Conservation (phyloP, 371 early-diverging fungal genomes). For the Mortierella sp. region DNA sequence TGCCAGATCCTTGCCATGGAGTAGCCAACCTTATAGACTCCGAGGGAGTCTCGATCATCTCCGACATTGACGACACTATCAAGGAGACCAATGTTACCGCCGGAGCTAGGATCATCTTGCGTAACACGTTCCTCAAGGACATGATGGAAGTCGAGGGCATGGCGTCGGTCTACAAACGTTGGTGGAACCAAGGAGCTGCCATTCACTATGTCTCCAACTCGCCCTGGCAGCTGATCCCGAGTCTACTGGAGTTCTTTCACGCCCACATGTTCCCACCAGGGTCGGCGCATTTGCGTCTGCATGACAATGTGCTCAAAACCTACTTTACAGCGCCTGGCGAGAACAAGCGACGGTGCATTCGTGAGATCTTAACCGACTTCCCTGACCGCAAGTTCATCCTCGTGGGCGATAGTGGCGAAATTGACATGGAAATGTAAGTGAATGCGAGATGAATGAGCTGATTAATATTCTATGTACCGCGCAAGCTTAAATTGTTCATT, state of each 20-base stretch:
- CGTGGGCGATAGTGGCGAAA: constrained; percentile 93
- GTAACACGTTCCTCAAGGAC: constrained; percentile 79
- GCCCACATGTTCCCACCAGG: constrained; percentile 84
- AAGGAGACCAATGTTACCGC: constrained; percentile 75
- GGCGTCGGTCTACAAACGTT: constrained; percentile 58
- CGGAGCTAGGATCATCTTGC: constrained; percentile 77
- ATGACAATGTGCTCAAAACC: constrained; percentile 57
- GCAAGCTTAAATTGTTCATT: too few relatives aligned
- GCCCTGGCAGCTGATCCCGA: constrained; percentile 89
- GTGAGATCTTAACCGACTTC: constrained; percentile 72
- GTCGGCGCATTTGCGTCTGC: constrained; percentile 78
- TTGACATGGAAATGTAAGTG: constrained; percentile 83
- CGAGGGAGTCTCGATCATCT: constrained; percentile 68
- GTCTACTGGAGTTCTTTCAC: constrained; percentile 79
- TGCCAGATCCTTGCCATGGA: constrained; percentile 39
- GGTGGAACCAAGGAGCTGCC: constrained; percentile 75
- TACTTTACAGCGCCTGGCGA: constrained; percentile 62
- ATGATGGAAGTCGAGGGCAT: constrained; percentile 60
- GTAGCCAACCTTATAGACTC: constrained; percentile 66
- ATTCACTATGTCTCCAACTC: constrained; percentile 95
- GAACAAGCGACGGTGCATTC: constrained; percentile 58
- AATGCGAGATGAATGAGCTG: background rate
- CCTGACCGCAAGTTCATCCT: constrained; percentile 89
- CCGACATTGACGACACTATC: constrained; percentile 78
- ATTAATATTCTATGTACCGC: background rate